Percentiles rank a stretch among this genome's conserved stretches.
These are phyloP conservation scores for Diaporthe helianthi DNA, from an alignment of 2,329 filamentous ascomycete species.

Conservation along the genomic window DNA sequence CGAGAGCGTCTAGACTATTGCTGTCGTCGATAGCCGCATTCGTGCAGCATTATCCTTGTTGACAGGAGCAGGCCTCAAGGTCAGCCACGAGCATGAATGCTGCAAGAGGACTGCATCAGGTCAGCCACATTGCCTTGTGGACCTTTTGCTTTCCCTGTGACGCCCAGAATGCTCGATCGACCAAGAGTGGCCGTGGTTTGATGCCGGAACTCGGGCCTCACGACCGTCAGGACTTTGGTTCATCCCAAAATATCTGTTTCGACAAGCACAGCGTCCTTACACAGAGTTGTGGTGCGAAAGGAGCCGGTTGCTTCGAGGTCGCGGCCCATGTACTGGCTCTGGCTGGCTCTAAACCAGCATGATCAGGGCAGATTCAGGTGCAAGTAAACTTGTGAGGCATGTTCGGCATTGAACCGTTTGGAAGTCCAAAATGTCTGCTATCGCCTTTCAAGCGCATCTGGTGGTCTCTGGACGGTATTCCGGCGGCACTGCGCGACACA, in stretches of 20 bases:
- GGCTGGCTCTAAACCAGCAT: background rate
- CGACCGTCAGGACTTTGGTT: conserved; percentile 7
- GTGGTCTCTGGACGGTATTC: background rate
- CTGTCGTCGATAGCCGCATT: conserved; percentile 6
- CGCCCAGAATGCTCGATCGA: background rate
- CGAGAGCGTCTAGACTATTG: background rate
- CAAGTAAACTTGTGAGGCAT: background rate
- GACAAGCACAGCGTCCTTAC: conserved; percentile 6
- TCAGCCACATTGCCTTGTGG: background rate
- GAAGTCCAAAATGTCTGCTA: background rate
- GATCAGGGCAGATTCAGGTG: background rate
- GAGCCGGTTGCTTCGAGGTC: background rate
- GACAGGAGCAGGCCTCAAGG: background rate
- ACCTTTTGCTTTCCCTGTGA: background rate
- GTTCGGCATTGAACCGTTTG: background rate
- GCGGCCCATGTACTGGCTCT: background rate
- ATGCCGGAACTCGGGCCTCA: conserved; percentile 1
- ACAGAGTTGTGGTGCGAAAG: background rate
- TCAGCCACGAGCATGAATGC: conserved; percentile 5
- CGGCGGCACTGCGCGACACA: background rate
- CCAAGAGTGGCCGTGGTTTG: background rate
- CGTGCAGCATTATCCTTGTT: conserved; percentile 9
- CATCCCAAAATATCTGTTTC: conserved; percentile 16
- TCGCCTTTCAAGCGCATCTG: background rate
- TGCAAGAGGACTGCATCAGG: background rate